These are phyloP conservation scores for Nigrospora osmanthi DNA, from an alignment of 2,329 filamentous ascomycete genomes.

Conservation along the genomic window DNA sequence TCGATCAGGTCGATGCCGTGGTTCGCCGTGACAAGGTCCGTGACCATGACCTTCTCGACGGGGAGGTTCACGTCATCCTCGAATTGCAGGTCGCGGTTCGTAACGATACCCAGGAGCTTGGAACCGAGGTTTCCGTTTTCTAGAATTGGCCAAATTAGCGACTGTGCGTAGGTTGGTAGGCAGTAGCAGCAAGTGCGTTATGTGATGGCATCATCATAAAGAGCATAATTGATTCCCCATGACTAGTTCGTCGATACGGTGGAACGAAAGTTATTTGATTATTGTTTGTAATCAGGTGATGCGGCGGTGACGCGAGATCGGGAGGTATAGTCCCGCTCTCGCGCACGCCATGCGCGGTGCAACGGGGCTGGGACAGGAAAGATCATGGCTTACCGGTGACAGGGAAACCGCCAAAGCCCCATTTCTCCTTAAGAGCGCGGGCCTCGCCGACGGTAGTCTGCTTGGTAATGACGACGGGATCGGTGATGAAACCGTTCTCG, in stretches of 20 bases:
- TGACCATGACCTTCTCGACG: constrained; percentile 91
- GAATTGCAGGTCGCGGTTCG: constrained; percentile 96
- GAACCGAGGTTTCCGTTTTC: constrained; percentile 89
- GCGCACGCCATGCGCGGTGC: no score
- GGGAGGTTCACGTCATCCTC: constrained; percentile 66
- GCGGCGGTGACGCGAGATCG: constrained; percentile 5
- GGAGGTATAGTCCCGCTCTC: background rate
- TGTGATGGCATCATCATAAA: constrained; percentile 30
- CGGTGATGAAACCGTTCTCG: constrained; percentile 97
- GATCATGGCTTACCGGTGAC: constrained; percentile 75
- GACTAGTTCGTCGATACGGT: constrained; percentile 86
- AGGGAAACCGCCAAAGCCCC: constrained; percentile 97
- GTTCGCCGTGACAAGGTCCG: constrained; percentile 80
- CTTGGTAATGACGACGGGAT: constrained; percentile 86
- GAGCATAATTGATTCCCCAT: constrained; percentile 64
- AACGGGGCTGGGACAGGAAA: no score
- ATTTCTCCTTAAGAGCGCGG: constrained; percentile 89
- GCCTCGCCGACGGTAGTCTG: constrained; percentile 86
- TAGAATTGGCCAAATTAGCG: constrained; percentile 37
- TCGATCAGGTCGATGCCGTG: constrained; percentile 76
- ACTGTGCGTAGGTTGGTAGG: background rate
- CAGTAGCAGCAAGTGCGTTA: constrained; percentile 3
- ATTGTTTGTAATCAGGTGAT: constrained; percentile 71
- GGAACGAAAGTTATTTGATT: constrained; percentile 99
- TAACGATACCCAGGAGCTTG: constrained; percentile 95